Evolutionary conservation across 2,329 filamentous ascomycete species (phyloP).

Genomic region (Aspergillus chevalieri): DNA sequence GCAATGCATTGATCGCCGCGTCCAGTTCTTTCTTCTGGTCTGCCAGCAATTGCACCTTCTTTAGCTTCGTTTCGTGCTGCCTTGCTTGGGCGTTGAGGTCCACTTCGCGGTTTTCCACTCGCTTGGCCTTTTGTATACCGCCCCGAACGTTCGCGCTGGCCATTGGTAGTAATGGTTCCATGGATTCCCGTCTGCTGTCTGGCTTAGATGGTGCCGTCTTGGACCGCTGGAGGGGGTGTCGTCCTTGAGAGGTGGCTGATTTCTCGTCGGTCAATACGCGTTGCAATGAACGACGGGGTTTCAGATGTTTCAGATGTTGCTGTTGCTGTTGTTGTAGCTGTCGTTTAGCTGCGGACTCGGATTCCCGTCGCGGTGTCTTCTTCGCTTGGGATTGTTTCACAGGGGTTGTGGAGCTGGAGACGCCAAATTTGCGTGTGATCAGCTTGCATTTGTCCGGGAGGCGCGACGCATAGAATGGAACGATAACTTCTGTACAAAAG

Average conservation of each 20-base stretch:
- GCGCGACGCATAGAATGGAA: constrained; percentile 45
- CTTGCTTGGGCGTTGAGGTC: constrained; percentile 42
- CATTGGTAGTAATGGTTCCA: constrained; percentile 34
- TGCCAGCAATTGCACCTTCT: constrained; percentile 39
- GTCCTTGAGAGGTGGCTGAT: constrained; percentile 21
- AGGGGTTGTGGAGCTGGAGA: constrained; percentile 32
- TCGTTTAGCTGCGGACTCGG: constrained; percentile 25
- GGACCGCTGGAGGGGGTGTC: constrained; percentile 36
- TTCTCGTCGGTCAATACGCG: constrained; percentile 43
- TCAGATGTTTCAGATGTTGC: constrained; percentile 18
- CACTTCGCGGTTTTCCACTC: constrained; percentile 44
- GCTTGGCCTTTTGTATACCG: constrained; percentile 40
- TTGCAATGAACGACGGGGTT: constrained; percentile 36
- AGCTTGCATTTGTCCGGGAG: constrained; percentile 43
- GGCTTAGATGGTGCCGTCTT: constrained; percentile 37
- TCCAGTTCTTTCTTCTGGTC: constrained; percentile 45
- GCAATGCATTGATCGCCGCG: constrained; percentile 42
- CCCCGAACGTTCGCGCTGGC: constrained; percentile 33
- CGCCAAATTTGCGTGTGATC: constrained; percentile 44
- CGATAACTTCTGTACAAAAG: constrained; percentile 46
- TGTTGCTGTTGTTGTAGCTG: not conserved
- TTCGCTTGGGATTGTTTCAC: constrained; percentile 28
- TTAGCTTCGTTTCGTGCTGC: constrained; percentile 41
- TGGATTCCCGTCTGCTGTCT: constrained; percentile 35
- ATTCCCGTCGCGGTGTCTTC: constrained; percentile 22